Evolutionary conservation across 306 rosid species (phyloP).

Genomic region (Vicia sativa): DNA sequence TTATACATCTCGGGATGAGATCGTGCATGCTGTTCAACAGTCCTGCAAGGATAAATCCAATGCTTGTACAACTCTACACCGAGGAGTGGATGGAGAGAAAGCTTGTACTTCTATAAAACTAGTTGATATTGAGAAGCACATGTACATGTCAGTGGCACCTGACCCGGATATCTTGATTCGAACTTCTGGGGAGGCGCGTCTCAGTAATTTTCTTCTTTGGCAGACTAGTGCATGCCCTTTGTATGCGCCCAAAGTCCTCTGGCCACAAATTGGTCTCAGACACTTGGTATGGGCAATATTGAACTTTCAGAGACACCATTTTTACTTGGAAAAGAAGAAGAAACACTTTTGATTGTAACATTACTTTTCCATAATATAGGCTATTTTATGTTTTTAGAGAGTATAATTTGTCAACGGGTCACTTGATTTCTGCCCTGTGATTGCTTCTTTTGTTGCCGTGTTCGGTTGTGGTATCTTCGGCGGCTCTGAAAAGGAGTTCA

Average conservation of each 20-base stretch:
- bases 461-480: no score
- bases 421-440: no score
- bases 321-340: constrained; percentile 45
- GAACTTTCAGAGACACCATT: constrained; percentile 61
- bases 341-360: constrained; percentile 35
- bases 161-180: constrained; percentile 74
- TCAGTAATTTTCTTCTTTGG: constrained; percentile 87
- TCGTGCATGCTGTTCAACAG: constrained; percentile 62
- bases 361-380: not conserved
- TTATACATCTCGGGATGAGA: constrained; percentile 72
- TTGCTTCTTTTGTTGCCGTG: no score
- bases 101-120: constrained; percentile 51
- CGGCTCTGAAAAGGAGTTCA: no score
- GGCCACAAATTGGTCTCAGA: constrained; percentile 80
- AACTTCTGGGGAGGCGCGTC: constrained; percentile 67
- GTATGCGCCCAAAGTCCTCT: constrained; percentile 66
- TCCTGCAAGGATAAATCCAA: constrained; percentile 54
- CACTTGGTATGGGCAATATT: constrained; percentile 69
- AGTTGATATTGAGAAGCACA: constrained; percentile 62
- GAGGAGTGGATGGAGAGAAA: constrained; percentile 32
- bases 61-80: not conserved
- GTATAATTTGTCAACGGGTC: no score
- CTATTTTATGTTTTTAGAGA: no score
- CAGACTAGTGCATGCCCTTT: constrained; percentile 64
- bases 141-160: constrained; percentile 80